phyloP scores from a whole-genome alignment of 1,284 basidiomycete genomes.

The Tausonia pullulans region DNA sequence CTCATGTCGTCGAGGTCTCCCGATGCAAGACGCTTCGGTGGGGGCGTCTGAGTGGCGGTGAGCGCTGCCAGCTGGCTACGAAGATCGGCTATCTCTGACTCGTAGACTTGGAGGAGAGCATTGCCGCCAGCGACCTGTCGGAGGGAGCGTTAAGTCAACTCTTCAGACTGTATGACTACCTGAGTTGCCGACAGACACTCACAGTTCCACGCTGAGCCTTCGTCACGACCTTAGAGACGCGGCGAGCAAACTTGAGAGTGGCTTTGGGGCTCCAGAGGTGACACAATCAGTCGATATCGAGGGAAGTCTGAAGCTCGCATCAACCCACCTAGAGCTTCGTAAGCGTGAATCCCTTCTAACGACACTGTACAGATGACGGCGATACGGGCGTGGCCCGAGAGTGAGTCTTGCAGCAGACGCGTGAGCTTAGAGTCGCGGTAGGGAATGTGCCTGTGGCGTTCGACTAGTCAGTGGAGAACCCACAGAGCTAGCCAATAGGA shows the following conservation, averaged over 20 bases:
- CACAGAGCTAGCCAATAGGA: no score
- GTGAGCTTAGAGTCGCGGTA: constrained; percentile 46
- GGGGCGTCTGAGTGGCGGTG: no score
- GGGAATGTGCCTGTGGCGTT: constrained; percentile 36
- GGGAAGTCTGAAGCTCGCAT: not conserved
- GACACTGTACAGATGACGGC: constrained; percentile 46
- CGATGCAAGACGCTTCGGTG: no score
- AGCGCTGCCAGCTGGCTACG: constrained; percentile 26
- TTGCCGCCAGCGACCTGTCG: constrained; percentile 30
- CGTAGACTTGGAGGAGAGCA: constrained; percentile 36
- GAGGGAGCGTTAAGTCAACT: not conserved
- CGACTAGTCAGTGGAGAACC: constrained; percentile 7
- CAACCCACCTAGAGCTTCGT: constrained; percentile 39
- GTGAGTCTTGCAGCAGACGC: constrained; percentile 43
- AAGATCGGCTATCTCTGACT: constrained; percentile 36
- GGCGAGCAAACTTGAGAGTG: constrained; percentile 45
- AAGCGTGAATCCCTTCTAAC: constrained; percentile 37
- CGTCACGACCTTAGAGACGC: constrained; percentile 45
- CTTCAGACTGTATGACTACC: no score
- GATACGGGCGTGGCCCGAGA: constrained; percentile 45
- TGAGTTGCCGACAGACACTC: constrained; percentile 17
- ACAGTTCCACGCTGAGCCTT: constrained; percentile 43
- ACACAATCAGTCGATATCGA: not conserved
- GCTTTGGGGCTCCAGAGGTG: not conserved
- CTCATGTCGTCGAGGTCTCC: not conserved